Evolutionary conservation across 2,329 filamentous ascomycete species (phyloP), one percentile per base, ranked within the genome.

Genomic region (Botrytis aclada): DNA sequence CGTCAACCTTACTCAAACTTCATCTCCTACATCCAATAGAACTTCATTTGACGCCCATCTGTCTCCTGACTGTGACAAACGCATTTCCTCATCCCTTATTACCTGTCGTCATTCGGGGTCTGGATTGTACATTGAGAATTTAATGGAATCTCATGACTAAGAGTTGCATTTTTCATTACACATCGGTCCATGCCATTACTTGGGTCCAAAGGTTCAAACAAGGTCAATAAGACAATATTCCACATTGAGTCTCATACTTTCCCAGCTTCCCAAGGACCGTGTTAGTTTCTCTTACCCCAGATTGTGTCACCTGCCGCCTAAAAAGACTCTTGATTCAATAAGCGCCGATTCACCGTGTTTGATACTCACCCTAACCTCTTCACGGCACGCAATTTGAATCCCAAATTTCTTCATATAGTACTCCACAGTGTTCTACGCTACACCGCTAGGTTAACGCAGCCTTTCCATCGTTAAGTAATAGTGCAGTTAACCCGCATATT

Each of bases 61-160:
- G 51, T 72, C 70, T 67, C 70, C 51, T 71, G 61, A 65, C 69
- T 71, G 60, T 77, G 74, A 77, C 77, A 76, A 75, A 72, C 62
- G 16, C 29, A 45, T 61, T 61, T 61, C 66, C 39, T 67, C 45
- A 41, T 54, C 34, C 10, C n/a, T 34, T 29, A 60, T 34, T n/a
- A 34, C 66, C 29, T 54, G 29, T 73, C 43, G 61, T 64, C 67
- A 61, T 73, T 41, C 56, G 39, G 22, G 22, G 60, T 63, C 56
- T 61, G 45, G 29, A 69, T 70, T 43, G 20, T 63, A 54, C 54
- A 39, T 47, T 60, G 67, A 56, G 63, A 61, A 72, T 43, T 65
- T 54, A 56, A 61, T 47, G 63, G 51, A 76, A 76, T 77, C 75
- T 72, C 77, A 78, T 80, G 77, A 79, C 78, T 77, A 76, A 77